A percentile compares a stretch with the other conserved stretches of the same genome.
Evolutionary conservation across 2,329 filamentous ascomycete species (phyloP).

Genomic region (Huntiella decipiens): DNA sequence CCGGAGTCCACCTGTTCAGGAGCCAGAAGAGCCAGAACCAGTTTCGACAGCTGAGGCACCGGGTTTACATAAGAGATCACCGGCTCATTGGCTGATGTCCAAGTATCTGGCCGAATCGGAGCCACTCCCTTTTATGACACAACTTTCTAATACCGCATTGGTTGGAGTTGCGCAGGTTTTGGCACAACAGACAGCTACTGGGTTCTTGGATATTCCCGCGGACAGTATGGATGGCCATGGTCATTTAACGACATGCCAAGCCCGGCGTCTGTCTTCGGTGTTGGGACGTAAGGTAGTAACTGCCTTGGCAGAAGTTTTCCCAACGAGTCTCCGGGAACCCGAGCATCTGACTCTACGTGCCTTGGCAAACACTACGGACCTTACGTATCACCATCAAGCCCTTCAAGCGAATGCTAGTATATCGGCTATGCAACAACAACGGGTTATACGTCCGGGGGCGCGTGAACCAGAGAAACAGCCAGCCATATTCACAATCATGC

Average conservation of each 20-base stretch:
- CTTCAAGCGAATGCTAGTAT: conserved; percentile 16
- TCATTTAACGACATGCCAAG: background rate
- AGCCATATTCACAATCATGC: conserved; percentile 41
- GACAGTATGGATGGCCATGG: conserved; percentile 8
- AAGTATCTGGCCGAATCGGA: conserved; percentile 42
- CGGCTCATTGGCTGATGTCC: conserved; percentile 29
- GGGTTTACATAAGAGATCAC: conserved; percentile 27
- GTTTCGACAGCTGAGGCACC: conserved; percentile 31
- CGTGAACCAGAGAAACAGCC: conserved; percentile 29
- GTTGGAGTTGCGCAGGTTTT: conserved; percentile 51
- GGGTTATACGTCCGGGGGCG: background rate
- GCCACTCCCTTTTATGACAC: conserved; percentile 27
- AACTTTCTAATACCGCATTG: conserved; percentile 36
- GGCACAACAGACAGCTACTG: conserved; percentile 47
- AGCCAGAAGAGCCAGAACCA: conserved; percentile 28
- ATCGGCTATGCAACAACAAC: conserved; percentile 3
- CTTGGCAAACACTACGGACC: conserved; percentile 37
- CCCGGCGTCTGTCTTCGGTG: conserved; percentile 20
- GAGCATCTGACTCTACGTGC: conserved; percentile 24
- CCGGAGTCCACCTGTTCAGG: conserved; percentile 31
- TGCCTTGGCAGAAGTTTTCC: conserved; percentile 26
- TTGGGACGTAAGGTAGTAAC: conserved; percentile 29
- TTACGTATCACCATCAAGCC: conserved; percentile 28
- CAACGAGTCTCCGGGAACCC: conserved; percentile 24
- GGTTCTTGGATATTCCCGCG: conserved; percentile 22